Conservation (phyloP, 345 rosid genomes). For the Linum usitatissimum region DNA sequence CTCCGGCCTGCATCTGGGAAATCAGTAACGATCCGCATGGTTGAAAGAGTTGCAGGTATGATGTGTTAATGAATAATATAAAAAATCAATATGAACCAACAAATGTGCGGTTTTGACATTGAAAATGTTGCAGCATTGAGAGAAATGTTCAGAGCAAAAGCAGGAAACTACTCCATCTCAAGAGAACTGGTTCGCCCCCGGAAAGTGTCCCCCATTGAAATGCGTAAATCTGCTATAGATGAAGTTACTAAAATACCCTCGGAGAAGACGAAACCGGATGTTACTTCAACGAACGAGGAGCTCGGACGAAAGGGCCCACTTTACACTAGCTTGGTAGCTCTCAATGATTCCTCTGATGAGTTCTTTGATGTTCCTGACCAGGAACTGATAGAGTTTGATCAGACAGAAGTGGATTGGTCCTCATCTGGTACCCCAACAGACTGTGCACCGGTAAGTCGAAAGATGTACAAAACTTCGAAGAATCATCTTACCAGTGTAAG, state of each 20-base stretch:
- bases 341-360: constrained; percentile 64
- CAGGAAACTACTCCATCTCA: constrained; percentile 32
- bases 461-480: background rate
- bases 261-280: constrained; percentile 15
- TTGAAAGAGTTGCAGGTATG: constrained; percentile 75
- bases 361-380: constrained; percentile 84
- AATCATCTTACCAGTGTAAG: too few species aligned
- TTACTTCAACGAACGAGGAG: constrained; percentile 22
- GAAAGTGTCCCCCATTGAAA: constrained; percentile 21
- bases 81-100: too few species aligned
- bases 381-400: constrained; percentile 38
- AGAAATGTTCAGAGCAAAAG: constrained; percentile 59
- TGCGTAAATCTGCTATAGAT: constrained; percentile 14
- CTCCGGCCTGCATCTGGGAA: constrained; percentile 51
- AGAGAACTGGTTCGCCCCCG: constrained; percentile 26
- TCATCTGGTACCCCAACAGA: constrained; percentile 33
- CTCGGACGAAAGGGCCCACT: constrained; percentile 32
- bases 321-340: constrained; percentile 37
- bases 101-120: background rate
- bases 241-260: constrained; percentile 12
- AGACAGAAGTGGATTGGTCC: constrained; percentile 37
- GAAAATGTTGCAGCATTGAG: constrained; percentile 41
- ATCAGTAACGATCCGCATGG: constrained; percentile 62
- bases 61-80: too few species aligned
- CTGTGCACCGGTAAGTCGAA: constrained; percentile 18